These are phyloP conservation scores for Leccinum rimulosum DNA, from an alignment of 768 basidiomycete genomes.

Conservation along the genomic window DNA sequence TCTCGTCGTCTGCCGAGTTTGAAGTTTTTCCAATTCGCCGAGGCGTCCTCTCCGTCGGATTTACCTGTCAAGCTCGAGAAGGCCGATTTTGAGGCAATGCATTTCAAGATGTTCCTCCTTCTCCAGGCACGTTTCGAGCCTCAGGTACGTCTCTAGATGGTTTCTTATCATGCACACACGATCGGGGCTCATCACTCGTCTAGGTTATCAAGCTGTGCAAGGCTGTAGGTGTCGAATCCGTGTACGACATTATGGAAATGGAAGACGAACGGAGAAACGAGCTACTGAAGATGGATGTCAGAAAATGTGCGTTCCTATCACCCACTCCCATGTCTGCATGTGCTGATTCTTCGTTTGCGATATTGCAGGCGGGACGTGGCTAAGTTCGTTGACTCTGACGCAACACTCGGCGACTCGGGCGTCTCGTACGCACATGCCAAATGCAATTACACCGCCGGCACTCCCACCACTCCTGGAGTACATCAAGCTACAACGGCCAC, in stretches of 20 bases:
- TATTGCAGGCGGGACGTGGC: too few species aligned
- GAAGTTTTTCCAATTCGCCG: conserved; percentile 92
- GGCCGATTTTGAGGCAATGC: conserved; percentile 87
- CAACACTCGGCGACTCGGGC: too few species aligned
- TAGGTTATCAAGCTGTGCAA: conserved; percentile 85
- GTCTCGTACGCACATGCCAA: too few species aligned
- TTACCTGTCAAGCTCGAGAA: conserved; percentile 88
- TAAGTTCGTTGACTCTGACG: too few species aligned
- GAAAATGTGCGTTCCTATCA: conserved; percentile 87
- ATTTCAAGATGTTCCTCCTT: conserved; percentile 97
- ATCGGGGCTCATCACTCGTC: conserved; percentile 5
- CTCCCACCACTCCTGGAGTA: too few species aligned
- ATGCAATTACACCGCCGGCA: too few species aligned
- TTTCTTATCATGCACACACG: not conserved
- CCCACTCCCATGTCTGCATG: too few species aligned
- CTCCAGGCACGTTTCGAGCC: conserved; percentile 95
- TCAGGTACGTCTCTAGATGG: conserved; percentile 47
- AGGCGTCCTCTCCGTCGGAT: conserved; percentile 80
- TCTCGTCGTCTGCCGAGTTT: conserved; percentile 96
- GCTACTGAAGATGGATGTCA: conserved; percentile 78
- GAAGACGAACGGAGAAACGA: conserved; percentile 86
- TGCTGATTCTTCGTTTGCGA: too few species aligned
- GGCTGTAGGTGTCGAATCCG: conserved; percentile 75
- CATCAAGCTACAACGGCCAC: too few species aligned
- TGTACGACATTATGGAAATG: conserved; percentile 98